Percentiles rank a stretch among this genome's conserved stretches.
Evolutionary conservation across 495 filamentous ascomycete species (phyloP).

Genomic region (Talaromyces wortmannii): DNA sequence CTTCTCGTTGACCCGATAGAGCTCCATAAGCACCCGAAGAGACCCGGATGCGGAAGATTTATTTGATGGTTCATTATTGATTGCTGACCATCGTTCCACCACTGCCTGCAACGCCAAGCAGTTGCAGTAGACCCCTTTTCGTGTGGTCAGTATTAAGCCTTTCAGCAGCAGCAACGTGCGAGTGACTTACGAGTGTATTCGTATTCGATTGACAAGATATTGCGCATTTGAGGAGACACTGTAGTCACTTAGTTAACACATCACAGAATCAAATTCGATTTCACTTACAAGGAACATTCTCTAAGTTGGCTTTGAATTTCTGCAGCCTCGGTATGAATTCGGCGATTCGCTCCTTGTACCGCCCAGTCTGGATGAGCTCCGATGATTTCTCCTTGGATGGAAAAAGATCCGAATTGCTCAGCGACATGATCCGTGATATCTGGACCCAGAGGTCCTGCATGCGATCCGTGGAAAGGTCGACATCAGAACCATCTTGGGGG

Average conservation of each 20-base stretch:
- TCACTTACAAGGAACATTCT: slow-evolving; percentile 30
- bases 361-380: slow-evolving; percentile 75
- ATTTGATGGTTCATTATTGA: slow-evolving; percentile 46
- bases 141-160: neutral
- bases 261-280: neutral
- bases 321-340: slow-evolving; percentile 69
- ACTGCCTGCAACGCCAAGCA: slow-evolving; percentile 91
- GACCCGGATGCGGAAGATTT: slow-evolving; percentile 33
- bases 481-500: slow-evolving; percentile 14
- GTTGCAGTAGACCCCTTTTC: slow-evolving; percentile 69
- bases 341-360: slow-evolving; percentile 73
- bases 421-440: slow-evolving; percentile 82
- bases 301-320: slow-evolving; percentile 70
- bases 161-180: slow-evolving; percentile 16
- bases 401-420: slow-evolving; percentile 79
- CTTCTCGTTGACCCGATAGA: slow-evolving; percentile 53
- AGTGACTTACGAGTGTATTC: slow-evolving; percentile 64
- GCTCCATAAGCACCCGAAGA: slow-evolving; percentile 47
- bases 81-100: slow-evolving; percentile 83
- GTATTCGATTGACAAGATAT: slow-evolving; percentile 85
- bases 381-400: slow-evolving; percentile 76
- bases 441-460: slow-evolving; percentile 91
- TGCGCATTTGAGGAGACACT: slow-evolving; percentile 71
- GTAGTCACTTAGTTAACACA: slow-evolving; percentile 13
- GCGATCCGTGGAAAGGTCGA: slow-evolving; percentile 29